A percentile compares a stretch with the other conserved stretches of the same genome.
Conservation (phyloP, 1,284 basidiomycete species). For the Melampsora americana region DNA sequence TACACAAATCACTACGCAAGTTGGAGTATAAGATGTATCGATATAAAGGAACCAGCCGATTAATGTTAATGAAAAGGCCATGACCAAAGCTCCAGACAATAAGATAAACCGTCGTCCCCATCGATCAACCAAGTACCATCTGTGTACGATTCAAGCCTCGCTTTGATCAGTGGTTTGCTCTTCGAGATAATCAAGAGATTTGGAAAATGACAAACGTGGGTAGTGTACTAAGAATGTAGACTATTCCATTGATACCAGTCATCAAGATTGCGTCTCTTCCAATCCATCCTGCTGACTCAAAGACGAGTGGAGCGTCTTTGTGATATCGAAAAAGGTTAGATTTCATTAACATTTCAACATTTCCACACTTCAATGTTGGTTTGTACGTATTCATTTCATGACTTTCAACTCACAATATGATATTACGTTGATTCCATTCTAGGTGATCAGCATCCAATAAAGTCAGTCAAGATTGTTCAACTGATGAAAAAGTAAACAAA, state of each 20-base stretch:
- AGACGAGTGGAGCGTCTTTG: constrained; percentile 49
- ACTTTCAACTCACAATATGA: constrained; percentile 60
- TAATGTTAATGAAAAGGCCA: constrained; percentile 71
- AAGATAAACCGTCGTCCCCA: constrained; percentile 87
- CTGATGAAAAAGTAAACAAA: neutral
- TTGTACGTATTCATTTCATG: constrained; percentile 64
- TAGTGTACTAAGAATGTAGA: constrained; percentile 40
- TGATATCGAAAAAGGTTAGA: neutral
- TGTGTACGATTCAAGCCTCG: constrained; percentile 51
- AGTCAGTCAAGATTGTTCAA: neutral
- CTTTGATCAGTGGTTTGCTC: neutral
- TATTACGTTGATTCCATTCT: constrained; percentile 45
- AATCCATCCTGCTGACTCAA: constrained; percentile 81
- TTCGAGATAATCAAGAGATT: neutral
- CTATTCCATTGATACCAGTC: constrained; percentile 86
- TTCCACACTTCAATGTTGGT: constrained; percentile 38
- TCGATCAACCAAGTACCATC: constrained; percentile 91
- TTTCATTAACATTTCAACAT: constrained; percentile 12
- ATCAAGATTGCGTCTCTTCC: constrained; percentile 94
- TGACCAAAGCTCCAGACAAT: constrained; percentile 79
- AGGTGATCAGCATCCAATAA: neutral
- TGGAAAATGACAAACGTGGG: constrained; percentile 36
- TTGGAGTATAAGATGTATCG: constrained; percentile 64
- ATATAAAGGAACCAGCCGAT: constrained; percentile 92
- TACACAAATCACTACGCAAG: constrained; percentile 85